Base-by-base conservation (phyloP, 116 monocot genomes). In the Iris pallida region DNA sequence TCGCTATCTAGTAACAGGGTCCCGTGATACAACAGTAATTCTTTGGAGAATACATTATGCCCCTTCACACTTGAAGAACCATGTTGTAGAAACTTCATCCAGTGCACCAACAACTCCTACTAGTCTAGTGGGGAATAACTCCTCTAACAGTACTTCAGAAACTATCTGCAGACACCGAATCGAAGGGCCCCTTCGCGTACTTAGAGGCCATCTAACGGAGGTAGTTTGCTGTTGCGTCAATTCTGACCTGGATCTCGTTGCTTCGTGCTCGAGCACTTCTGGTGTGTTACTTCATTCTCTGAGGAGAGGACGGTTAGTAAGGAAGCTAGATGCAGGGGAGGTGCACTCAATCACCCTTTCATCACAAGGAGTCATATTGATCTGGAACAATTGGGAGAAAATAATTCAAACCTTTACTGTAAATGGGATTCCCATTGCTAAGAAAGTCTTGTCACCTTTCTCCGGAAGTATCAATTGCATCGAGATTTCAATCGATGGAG, bases 121-220 rank as follows among this genome's bases (percentile, higher is more conserved):
- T 9, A 89, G 75, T 78, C 46, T 69, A 45, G 53, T 77, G 15
- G 61, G 64, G 60, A 55, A 48, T 61, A 74, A 57, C 44, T 80
- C 51, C 47, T 30, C 60, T 16, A 78, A 47, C 45, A 63, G 15
- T 63, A 14, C 65, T 17, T 54, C 64, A 57, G 85, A 83, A 17
- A 53, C 52, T 17, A 81, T 16, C 53, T 45, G 49, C 18, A 84
- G 72, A 53, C 73, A 77, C 14, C 78, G 79, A 14, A 83, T 97
- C 18, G 92, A 97, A 80, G 97, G 97, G 7, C 97, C 97, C 40
- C 52, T 97, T 63, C 90, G 81, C 72, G 90, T 97, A 5, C 47
- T 92, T 48, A 79, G 92, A 87, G 97, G 97, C 16, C 92, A 97
- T 90, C 85, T 85, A 11, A 82, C 79, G 17, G 92, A 87, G 57